Base-by-base conservation (phyloP, 2,329 filamentous ascomycete species). In the Beauveria scarabaeidicola region DNA sequence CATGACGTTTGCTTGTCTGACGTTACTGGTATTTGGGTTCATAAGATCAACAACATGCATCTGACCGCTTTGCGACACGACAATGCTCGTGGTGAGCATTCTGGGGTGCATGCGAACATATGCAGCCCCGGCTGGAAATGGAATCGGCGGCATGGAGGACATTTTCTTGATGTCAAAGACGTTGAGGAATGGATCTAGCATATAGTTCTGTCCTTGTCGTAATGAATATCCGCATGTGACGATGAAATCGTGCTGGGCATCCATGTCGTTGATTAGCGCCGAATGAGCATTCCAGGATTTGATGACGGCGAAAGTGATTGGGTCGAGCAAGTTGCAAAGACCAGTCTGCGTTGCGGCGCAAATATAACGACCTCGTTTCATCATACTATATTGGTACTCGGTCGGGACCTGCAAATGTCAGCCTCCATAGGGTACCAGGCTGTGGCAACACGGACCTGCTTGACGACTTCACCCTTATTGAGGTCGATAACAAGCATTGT, bases 31-130 rank as follows among this genome's bases (percentile, higher is more conserved):
- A 68, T 95, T 92, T 0, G 91, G 90, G 63, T 96, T 96, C 84
- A 95, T 91, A 5, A 99, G 82, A 72, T 99, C 94, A 54, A 97
- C 91, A 15, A 97, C 88, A 70, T 99, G 93, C 72, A 99, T 89
- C 72, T 97, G 91, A 1, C 95, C 94, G 47, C 85, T 89, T 68
- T 95, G 91, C 3, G 93, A 96, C 29, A 92, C 87, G 53, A 99
- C 90, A 62, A 99, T 92, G 67, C 90, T 93, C 0, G 95, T 97
- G 0, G 94, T 97, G 21, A 91, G 88, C 83, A 99, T 89, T 67
- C 91, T 88, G 1, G 95, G 94, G 71, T 99, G 94, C 89, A 99
- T 94, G 61, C 94, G 87, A 46, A 97, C 92, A 75, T 91, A 96
- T 40, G 94, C 93, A 41, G 93, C 94, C 10, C 94, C 91, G 2